Base-by-base conservation (phyloP, 306 rosid species). In the Cicer pinnatifidum region DNA sequence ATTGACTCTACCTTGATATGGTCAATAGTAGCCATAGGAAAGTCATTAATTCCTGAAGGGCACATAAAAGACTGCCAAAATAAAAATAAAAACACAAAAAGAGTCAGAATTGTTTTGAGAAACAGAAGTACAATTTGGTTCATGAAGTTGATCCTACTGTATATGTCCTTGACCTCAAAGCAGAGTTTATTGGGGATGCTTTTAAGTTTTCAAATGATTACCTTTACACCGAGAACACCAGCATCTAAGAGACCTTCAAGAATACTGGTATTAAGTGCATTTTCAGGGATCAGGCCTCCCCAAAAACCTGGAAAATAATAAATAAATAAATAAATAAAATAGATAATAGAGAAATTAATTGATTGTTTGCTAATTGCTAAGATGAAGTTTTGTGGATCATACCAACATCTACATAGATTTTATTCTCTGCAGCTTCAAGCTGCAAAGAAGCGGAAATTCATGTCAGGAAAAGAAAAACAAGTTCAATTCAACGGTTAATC, bases 211-310 rank as follows among this genome's bases (percentile, higher is more conserved):
- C 16, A 23, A 82, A 50, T 13, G 12, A 43, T 71, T 85, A 93
- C 98, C 98, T 94, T 94, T 60, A 89, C 46, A 71, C 97, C 98
- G 71, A 94, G 97, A 81, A 81, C 98, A 44, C 98, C 98, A 0
- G 96, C 92, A 75, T 79, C 80, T 78, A 94, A 80, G 68, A 94
- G 95, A 75, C 87, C 90, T 57, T 88, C 97, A 67, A 94, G 89
- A 85, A 87, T 89, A 81, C 83, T 88, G 11, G 83, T 45, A 57
- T 94, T 85, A 77, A 80, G 89, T 67, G 96, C 97, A 84, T 94
- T 94, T 76, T 88, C 98, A 58, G 98, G 98, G 76, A 94, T 71
- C 64, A 94, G 89, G 41, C 98, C 98, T 84, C 98, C 98, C 98
- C 97, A 94, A 72, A 94, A 94, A 70, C 98, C 98, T 94, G 87